Conservation (phyloP, 306 rosid genomes). For the Erythrophleum fordii region DNA sequence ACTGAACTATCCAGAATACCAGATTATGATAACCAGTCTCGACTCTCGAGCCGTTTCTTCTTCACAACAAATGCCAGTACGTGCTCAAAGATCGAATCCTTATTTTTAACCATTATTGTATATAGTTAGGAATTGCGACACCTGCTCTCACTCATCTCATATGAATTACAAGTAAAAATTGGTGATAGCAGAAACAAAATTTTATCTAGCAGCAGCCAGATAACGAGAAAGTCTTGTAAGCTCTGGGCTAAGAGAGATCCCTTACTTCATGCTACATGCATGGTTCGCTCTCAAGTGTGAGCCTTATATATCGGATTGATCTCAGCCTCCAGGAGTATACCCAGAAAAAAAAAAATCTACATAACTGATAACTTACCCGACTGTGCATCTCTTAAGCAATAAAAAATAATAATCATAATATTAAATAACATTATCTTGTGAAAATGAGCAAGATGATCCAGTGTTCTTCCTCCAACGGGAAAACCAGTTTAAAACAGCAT, state of each 20-base stretch:
- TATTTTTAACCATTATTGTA: not conserved
- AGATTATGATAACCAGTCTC: not conserved
- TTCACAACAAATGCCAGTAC: not conserved
- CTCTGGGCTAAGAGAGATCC: not conserved
- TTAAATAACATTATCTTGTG: not conserved
- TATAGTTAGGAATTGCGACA: no score
- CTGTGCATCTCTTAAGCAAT: not conserved
- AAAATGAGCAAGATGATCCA: conserved; percentile 1
- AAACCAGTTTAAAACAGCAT: not conserved
- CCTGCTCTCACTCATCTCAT: not conserved
- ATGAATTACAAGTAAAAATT: not conserved
- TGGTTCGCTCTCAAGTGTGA: not conserved
- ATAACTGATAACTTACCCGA: not conserved
- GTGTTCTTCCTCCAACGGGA: not conserved
- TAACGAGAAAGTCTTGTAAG: not conserved
- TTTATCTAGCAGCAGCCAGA: not conserved
- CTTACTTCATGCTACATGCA: not conserved
- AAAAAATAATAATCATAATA: not conserved
- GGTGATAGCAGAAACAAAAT: not conserved
- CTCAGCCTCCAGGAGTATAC: not conserved
- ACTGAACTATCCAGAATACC: not conserved
- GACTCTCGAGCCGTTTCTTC: not conserved
- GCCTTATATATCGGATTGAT: not conserved
- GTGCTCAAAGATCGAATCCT: not conserved
- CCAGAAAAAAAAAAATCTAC: not conserved